Evolutionary conservation across 2,329 filamentous ascomycete species (phyloP).

Genomic region (Orbilia javanica): DNA sequence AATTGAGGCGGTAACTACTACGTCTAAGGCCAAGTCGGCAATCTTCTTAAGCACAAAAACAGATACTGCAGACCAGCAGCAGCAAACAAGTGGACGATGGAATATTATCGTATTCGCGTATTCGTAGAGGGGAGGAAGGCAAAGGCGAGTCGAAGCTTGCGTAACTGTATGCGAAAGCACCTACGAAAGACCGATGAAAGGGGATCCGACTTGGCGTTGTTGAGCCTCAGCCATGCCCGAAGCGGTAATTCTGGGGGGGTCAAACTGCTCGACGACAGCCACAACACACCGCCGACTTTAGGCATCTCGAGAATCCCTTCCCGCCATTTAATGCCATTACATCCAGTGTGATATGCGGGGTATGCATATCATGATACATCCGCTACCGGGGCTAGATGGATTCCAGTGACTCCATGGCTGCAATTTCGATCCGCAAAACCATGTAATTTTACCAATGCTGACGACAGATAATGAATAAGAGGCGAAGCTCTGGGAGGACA

Average conservation of each 20-base stretch:
- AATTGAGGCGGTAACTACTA: background rate
- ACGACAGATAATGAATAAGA: conserved; percentile 17
- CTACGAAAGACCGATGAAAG: conserved; percentile 53
- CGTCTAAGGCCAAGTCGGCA: background rate
- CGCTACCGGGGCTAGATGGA: conserved; percentile 47
- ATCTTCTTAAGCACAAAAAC: background rate
- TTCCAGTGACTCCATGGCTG: conserved; percentile 30
- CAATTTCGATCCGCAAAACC: conserved; percentile 15
- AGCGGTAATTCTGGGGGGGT: conserved; percentile 19
- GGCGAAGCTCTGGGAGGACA: conserved; percentile 12
- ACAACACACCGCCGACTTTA: conserved; percentile 52
- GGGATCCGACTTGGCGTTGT: conserved; percentile 35
- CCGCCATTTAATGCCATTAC: conserved; percentile 33
- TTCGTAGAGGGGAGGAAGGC: conserved; percentile 25
- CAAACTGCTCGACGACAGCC: conserved; percentile 26
- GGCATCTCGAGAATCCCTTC: conserved; percentile 52
- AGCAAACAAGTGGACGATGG: background rate
- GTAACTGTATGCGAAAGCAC: conserved; percentile 51
- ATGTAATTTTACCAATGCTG: conserved; percentile 33
- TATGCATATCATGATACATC: conserved; percentile 60
- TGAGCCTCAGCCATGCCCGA: conserved; percentile 40
- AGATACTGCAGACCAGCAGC: conserved; percentile 15
- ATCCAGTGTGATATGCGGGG: conserved; percentile 47
- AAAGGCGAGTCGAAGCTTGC: conserved; percentile 48
- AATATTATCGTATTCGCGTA: conserved; percentile 30